A percentile compares a stretch with the other conserved stretches of the same genome.
These are phyloP conservation scores for Thelonectria rubi DNA, from an alignment of 2,329 filamentous ascomycete species.

Conservation along the genomic window DNA sequence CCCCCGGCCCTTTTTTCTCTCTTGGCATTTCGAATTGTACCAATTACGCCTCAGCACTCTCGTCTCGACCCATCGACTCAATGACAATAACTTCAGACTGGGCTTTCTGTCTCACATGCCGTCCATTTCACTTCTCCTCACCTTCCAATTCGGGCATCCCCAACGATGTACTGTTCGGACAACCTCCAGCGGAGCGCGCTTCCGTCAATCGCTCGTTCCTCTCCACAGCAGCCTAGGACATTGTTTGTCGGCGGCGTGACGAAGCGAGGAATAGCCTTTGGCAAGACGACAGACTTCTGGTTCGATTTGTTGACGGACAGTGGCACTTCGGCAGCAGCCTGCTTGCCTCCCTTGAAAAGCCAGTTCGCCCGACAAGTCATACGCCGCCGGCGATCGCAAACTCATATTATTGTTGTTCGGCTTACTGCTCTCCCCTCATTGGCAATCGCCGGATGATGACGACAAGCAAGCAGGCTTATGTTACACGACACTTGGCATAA, in stretches of 20 bases:
- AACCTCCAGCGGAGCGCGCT: neutral
- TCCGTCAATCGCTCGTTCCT: neutral
- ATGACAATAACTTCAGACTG: slow-evolving; percentile 4
- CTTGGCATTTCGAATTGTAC: slow-evolving; percentile 4
- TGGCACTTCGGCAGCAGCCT: neutral
- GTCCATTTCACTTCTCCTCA: neutral
- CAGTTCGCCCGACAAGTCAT: neutral
- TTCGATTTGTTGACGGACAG: neutral
- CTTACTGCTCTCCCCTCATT: neutral
- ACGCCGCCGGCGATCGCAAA: neutral
- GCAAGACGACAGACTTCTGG: neutral
- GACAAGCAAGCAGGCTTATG: neutral
- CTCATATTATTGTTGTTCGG: neutral
- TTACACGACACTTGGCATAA: neutral
- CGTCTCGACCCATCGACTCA: neutral
- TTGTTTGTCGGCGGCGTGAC: neutral
- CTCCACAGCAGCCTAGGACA: neutral
- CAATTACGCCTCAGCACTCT: neutral
- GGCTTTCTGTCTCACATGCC: slow-evolving; percentile 2
- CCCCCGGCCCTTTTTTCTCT: neutral
- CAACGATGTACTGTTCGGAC: neutral
- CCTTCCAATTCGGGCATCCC: slow-evolving; percentile 17
- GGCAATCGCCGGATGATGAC: neutral
- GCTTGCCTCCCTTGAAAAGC: neutral
- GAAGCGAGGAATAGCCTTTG: neutral